Base-by-base conservation (phyloP, 2,329 filamentous ascomycete species). In the Tolypocladium tropicale region DNA sequence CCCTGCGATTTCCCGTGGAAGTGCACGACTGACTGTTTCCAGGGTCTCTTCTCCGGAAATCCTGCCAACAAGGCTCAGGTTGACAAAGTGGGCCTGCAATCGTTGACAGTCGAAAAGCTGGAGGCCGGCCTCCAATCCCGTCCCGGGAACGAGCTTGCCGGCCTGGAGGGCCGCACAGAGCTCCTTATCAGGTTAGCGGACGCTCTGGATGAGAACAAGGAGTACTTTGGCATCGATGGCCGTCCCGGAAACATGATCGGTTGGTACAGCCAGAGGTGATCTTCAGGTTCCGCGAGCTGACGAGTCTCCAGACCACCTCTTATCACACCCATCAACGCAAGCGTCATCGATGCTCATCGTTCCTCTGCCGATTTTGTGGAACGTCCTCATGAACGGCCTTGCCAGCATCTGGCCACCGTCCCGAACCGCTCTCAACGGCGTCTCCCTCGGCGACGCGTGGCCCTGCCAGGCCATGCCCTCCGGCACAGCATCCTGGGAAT, bases 181-280 rank as follows among this genome's bases (percentile, higher is more conserved):
- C 79, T 99, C 50, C 76, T 99, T 43, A 79, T 89, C 43, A 80
- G 87, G 53, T 79, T 99, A 1, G 84, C 84, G 14, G 79, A 85
- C 60, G 92, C 93, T 6, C 74, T 99, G 55, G 75, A 78, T 3
- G 81, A 86, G 60, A 91, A 93, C 67, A 79, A 83, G 57, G 87
- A 94, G 53, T 87, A 90, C 63, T 99, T 96, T 70, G 93, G 93
- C 28, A 78, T 81, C 1, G 85, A 92, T 67, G 89, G 86, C 53
- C 81, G 94, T 57, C 94, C 94, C 12, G 94, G 94, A 63, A 95
- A 96, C 69, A 91, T 99, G 85, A 84, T 97, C 59, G 90, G 90
- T 94, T 78, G 64, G 81, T 30, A 33, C 50, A 32, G 54, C 54
- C 16, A 34, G 21, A 41, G 34, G 34, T 14, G 5, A 25, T 9